These are phyloP conservation scores for Pseudonectria foliicola DNA, from an alignment of 2,329 filamentous ascomycete species.

Conservation along the genomic window DNA sequence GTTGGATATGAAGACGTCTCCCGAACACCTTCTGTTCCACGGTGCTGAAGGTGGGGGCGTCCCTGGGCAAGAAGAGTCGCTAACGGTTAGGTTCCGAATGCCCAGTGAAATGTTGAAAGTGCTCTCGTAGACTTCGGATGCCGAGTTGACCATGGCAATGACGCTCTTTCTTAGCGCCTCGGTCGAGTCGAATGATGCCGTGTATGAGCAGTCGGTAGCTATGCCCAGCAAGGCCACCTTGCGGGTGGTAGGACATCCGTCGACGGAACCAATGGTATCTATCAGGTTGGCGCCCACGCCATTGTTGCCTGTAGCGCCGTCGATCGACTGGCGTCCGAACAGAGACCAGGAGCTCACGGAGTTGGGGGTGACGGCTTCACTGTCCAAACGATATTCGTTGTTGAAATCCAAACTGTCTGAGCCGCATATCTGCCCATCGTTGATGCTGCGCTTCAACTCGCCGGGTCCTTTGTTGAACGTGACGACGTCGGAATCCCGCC, in stretches of 20 bases:
- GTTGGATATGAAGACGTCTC: constrained; percentile 57
- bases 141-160: constrained; percentile 76
- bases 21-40: constrained; percentile 76
- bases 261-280: constrained; percentile 69
- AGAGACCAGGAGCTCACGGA: constrained; percentile 57
- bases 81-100: constrained; percentile 77
- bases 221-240: constrained; percentile 89
- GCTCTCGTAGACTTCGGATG: constrained; percentile 79
- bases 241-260: constrained; percentile 82
- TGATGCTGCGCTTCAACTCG: constrained; percentile 57
- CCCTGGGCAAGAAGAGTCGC: constrained; percentile 65
- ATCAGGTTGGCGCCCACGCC: constrained; percentile 66
- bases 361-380: constrained; percentile 46
- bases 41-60: constrained; percentile 58
- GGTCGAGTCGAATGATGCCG: constrained; percentile 58
- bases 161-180: constrained; percentile 63
- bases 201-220: constrained; percentile 90
- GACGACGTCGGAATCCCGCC: constrained; percentile 80
- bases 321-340: constrained; percentile 68
- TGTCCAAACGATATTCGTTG: constrained; percentile 50
- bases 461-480: constrained; percentile 33
- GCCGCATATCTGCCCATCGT: constrained; percentile 50
- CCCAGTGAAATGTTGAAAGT: constrained; percentile 94
- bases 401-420: constrained; percentile 80
- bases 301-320: constrained; percentile 62